Conservation (phyloP, 441 rosid genomes). For the Aleurites moluccanus region DNA sequence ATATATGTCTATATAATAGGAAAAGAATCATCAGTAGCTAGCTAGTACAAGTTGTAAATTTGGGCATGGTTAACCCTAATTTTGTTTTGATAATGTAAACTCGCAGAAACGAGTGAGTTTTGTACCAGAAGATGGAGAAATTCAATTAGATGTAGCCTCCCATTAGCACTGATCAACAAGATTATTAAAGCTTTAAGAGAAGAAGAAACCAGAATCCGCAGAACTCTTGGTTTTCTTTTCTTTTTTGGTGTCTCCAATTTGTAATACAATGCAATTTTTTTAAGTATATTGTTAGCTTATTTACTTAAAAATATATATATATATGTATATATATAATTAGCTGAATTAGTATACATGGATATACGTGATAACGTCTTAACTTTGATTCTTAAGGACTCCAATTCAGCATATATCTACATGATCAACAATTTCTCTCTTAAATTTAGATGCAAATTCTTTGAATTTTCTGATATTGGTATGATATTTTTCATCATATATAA, state of each 20-base stretch:
- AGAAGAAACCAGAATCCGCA: background rate
- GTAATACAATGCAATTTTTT: background rate
- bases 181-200: background rate
- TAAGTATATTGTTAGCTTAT: background rate
- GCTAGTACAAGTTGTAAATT: too few species aligned
- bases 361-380: too few species aligned
- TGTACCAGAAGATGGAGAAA: constrained; percentile 47
- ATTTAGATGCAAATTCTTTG: too few species aligned
- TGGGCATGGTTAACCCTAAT: too few species aligned
- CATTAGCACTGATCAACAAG: constrained; percentile 1
- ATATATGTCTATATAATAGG: too few species aligned
- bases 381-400: background rate
- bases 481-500: too few species aligned
- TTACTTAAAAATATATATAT: too few species aligned
- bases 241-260: background rate
- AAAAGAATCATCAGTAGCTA: too few species aligned
- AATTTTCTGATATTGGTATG: too few species aligned
- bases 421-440: too few species aligned
- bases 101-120: constrained; percentile 84
- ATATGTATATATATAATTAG: too few species aligned
- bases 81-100: background rate
- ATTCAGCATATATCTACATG: background rate
- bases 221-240: background rate
- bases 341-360: too few species aligned
- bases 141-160: constrained; percentile 51